phyloP scores from a whole-genome alignment of 306 rosid genomes.

The Begonia loranthoides region DNA sequence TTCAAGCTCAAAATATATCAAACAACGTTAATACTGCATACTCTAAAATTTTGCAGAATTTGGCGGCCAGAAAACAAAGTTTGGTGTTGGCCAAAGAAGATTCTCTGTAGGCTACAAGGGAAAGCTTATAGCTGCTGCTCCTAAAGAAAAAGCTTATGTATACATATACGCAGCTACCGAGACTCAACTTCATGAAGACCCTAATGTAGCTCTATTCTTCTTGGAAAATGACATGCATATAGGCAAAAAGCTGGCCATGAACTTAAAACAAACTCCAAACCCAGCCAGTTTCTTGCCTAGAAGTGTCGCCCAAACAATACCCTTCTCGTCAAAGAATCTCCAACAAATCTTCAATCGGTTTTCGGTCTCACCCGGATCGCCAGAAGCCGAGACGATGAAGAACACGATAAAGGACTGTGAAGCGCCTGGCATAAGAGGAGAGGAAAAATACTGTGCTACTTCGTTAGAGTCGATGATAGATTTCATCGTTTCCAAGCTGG shows the following conservation, averaged over 20 bases:
- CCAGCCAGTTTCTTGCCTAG: constrained; percentile 38
- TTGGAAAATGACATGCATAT: constrained; percentile 37
- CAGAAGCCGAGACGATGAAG: constrained; percentile 27
- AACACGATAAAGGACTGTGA: constrained; percentile 52
- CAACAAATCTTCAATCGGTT: constrained; percentile 20
- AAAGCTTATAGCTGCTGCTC: constrained; percentile 35
- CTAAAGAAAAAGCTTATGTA: not conserved
- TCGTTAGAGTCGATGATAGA: constrained; percentile 85
- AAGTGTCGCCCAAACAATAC: constrained; percentile 21
- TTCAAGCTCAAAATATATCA: not conserved
- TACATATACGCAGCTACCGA: constrained; percentile 23
- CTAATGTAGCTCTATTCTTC: constrained; percentile 54
- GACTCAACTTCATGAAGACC: constrained; percentile 41
- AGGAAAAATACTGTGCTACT: constrained; percentile 71
- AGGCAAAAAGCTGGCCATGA: constrained; percentile 26
- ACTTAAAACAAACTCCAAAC: constrained; percentile 28
- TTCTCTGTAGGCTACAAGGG: constrained; percentile 51
- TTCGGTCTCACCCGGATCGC: constrained; percentile 26
- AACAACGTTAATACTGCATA: too few relatives aligned
- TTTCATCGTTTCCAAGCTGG: constrained; percentile 51
- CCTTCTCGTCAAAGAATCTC: constrained; percentile 47
- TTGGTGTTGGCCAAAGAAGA: constrained; percentile 59
- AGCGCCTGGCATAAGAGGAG: constrained; percentile 21
- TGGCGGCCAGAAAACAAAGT: constrained; percentile 17
- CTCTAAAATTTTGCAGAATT: not conserved